A percentile compares a stretch with the other conserved stretches of the same genome.
phyloP scores from a whole-genome alignment of 2,329 filamentous ascomycete species.

The Colletotrichum caudatum region DNA sequence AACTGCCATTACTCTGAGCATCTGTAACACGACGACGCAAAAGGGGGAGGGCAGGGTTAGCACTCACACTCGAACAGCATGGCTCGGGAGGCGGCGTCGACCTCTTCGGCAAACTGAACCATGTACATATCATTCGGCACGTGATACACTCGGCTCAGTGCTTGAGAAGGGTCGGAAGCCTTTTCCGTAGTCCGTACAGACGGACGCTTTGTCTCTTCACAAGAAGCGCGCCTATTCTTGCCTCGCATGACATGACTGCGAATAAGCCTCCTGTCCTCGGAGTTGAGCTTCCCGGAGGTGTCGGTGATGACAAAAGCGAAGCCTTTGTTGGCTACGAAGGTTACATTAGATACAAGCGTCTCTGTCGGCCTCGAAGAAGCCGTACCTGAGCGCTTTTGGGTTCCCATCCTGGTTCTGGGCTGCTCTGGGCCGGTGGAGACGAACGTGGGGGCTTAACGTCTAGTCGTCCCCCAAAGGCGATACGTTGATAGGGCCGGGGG shows the following conservation, averaged over 20 bases:
- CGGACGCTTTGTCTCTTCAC: not conserved
- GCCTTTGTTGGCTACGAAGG: constrained; percentile 31
- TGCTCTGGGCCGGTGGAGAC: not conserved
- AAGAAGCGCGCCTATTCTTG: constrained; percentile 31
- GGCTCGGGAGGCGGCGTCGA: constrained; percentile 19
- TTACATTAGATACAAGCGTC: not conserved
- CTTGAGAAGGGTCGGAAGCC: not conserved
- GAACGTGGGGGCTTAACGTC: no score
- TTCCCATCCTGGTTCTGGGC: not conserved
- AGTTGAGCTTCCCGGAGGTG: constrained; percentile 43
- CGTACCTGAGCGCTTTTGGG: constrained; percentile 26
- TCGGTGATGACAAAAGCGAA: constrained; percentile 49
- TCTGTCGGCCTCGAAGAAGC: not conserved
- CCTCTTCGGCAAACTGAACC: constrained; percentile 43
- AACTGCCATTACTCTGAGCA: constrained; percentile 12
- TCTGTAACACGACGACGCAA: no score
- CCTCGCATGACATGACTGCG: constrained; percentile 43
- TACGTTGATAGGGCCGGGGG: not conserved
- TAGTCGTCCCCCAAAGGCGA: no score
- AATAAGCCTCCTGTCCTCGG: constrained; percentile 45
- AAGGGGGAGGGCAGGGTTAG: no score
- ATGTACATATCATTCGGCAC: constrained; percentile 44
- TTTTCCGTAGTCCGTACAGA: not conserved
- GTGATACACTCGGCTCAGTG: not conserved
- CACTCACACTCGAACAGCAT: constrained; percentile 36